Conservation (phyloP, 1,284 basidiomycete species). For the Neonothopanus nambi region DNA sequence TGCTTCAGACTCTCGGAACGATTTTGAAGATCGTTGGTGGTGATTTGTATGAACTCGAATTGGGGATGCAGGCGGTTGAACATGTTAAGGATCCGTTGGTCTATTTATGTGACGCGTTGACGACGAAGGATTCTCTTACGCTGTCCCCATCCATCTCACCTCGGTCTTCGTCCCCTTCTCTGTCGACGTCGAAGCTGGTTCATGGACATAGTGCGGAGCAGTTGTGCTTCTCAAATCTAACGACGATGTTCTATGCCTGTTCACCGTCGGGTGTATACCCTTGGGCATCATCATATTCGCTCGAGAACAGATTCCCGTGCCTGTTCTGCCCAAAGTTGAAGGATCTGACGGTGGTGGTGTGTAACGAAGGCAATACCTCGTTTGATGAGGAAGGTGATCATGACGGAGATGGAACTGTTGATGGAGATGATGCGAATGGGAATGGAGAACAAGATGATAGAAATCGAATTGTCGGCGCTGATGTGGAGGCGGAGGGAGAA, state of each 20-base stretch:
- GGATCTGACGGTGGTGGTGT: background rate
- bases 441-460: background rate
- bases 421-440: too few species aligned
- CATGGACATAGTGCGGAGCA: too few species aligned
- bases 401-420: too few species aligned
- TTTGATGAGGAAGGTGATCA: too few species aligned
- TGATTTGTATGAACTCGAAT: conserved; percentile 8
- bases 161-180: background rate
- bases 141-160: too few species aligned
- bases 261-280: conserved; percentile 1
- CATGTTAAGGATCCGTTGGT: background rate
- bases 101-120: too few species aligned
- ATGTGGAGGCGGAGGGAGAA: too few species aligned
- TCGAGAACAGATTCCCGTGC: background rate
- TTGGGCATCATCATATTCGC: too few species aligned
- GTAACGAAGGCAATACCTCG: too few species aligned
- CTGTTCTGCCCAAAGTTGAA: background rate
- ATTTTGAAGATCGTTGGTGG: background rate
- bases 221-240: background rate
- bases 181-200: background rate
- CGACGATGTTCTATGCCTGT: conserved; percentile 1
- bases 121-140: too few species aligned
- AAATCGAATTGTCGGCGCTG: background rate
- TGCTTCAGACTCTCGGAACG: background rate
- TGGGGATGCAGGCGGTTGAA: conserved; percentile 6